Conservation (phyloP, 192 early-diverging fungal species). For the Coemansia sp. region DNA sequence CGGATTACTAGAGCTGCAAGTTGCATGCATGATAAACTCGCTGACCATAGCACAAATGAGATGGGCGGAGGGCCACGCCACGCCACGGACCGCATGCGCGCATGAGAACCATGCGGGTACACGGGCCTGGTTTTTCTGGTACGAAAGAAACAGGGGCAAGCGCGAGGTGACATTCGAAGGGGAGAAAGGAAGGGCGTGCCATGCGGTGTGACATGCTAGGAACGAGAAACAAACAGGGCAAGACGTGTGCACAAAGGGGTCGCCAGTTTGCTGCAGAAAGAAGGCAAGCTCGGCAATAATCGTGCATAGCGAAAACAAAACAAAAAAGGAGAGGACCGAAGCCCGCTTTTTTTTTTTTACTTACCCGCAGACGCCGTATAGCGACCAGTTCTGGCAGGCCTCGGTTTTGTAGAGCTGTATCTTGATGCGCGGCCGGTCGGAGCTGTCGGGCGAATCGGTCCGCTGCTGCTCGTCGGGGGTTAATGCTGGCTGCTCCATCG, state of each 20-base stretch:
- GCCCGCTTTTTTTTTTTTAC: conserved; percentile 6
- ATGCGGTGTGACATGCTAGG: background rate
- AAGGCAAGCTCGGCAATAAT: background rate
- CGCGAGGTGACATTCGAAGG: no score
- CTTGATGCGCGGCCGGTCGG: conserved; percentile 48
- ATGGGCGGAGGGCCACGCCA: background rate
- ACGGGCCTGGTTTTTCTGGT: background rate
- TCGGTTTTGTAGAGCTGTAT: conserved; percentile 76
- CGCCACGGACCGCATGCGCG: background rate
- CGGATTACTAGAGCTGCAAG: background rate
- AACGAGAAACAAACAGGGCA: background rate
- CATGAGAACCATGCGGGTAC: background rate
- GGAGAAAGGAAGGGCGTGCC: background rate
- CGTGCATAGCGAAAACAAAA: conserved; percentile 4
- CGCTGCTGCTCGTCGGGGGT: background rate
- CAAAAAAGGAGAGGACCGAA: background rate
- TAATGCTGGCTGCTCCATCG: background rate
- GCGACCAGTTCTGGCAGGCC: conserved; percentile 63
- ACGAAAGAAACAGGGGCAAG: background rate
- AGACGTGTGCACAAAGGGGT: background rate
- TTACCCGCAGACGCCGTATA: conserved; percentile 62
- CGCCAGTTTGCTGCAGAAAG: background rate
- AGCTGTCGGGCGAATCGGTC: background rate
- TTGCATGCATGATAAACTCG: background rate
- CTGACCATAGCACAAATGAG: background rate